These are phyloP conservation scores for Orbilia quercus DNA, from an alignment of 2,329 filamentous ascomycete species.

Conservation along the genomic window DNA sequence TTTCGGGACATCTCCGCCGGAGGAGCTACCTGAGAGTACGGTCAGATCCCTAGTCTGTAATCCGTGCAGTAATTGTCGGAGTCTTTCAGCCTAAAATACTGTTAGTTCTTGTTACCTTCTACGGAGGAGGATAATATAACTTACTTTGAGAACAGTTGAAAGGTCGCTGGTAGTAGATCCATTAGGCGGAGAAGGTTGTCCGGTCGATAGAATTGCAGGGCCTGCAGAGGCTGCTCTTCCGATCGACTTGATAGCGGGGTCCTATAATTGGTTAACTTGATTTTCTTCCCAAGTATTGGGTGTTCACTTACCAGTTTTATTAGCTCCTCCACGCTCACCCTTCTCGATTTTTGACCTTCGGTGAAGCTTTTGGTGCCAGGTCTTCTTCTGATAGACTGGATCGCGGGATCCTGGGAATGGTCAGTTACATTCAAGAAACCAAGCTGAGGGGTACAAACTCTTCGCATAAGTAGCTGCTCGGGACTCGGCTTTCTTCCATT, in stretches of 20 bases:
- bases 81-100: constrained; percentile 26
- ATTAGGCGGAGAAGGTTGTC: constrained; percentile 11
- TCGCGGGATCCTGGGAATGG: constrained; percentile 14
- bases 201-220: constrained; percentile 20
- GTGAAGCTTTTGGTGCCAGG: too few species aligned
- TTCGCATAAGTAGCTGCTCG: constrained; percentile 3
- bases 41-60: constrained; percentile 31
- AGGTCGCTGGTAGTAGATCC: not conserved
- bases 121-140: not conserved
- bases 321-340: constrained; percentile 33
- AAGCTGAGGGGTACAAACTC: constrained; percentile 12
- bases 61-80: constrained; percentile 36
- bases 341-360: constrained; percentile 1
- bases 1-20: constrained; percentile 11
- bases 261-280: constrained; percentile 28
- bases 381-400: constrained; percentile 11
- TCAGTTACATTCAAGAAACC: not conserved
- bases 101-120: not conserved
- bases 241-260: constrained; percentile 45
- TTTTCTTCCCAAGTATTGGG: too few species aligned
- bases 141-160: constrained; percentile 23
- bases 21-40: constrained; percentile 10
- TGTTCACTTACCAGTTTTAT: constrained; percentile 46
- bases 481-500: constrained; percentile 2
- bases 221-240: constrained; percentile 34